Conservation (phyloP, 306 rosid species). For the Medicago ruthenica region DNA sequence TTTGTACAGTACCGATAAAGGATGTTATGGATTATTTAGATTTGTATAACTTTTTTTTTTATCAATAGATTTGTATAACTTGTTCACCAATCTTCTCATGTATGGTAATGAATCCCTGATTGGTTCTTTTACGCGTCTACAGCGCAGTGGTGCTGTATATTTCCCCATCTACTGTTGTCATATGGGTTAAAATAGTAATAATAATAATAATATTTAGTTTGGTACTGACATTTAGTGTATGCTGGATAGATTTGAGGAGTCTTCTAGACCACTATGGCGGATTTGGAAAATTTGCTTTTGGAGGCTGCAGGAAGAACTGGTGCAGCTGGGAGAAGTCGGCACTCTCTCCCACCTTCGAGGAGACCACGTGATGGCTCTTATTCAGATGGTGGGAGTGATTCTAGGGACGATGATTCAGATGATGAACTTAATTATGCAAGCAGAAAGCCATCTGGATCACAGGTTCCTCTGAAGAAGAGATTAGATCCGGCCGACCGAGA, state of each 20-base stretch:
- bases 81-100: background rate
- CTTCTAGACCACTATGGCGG: conserved; percentile 62
- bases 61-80: background rate
- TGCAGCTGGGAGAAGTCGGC: conserved; percentile 71
- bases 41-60: background rate
- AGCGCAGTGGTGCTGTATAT: background rate
- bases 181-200: conserved; percentile 7
- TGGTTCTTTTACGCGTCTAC: background rate
- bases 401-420: conserved; percentile 69
- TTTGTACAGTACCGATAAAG: too few relatives aligned
- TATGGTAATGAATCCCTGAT: background rate
- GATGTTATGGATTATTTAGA: background rate
- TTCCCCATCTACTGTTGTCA: background rate
- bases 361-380: conserved; percentile 68
- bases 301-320: conserved; percentile 97
- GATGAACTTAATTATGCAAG: conserved; percentile 62
- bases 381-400: conserved; percentile 85
- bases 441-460: conserved; percentile 70
- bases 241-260: conserved; percentile 36
- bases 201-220: background rate
- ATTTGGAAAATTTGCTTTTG: conserved; percentile 83
- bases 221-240: conserved; percentile 30
- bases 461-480: conserved; percentile 90
- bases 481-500: conserved; percentile 67
- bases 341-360: conserved; percentile 63